Base-by-base conservation (phyloP, 2,329 filamentous ascomycete species). In the Epichloe uncinata region DNA sequence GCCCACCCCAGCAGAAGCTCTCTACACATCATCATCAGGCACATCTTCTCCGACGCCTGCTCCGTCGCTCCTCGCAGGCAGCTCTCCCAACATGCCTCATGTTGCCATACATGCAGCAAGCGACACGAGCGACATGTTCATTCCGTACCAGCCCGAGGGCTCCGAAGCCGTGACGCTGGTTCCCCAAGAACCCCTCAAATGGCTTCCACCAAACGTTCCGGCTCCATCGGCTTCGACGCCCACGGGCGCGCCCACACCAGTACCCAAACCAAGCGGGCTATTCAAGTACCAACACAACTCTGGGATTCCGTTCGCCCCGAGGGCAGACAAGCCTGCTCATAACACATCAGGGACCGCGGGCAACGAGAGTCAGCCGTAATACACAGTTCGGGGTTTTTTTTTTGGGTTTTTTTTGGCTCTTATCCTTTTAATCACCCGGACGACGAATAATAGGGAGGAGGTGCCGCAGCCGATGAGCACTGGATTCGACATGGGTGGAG, bases 121-220 rank as follows among this genome's bases (percentile, higher is more conserved):
- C 22, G 59, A 63, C 41, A 42, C 49, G 3, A 46, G 54, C 2
- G 69, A 74, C 47, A 57, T 73, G 20, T 80, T 80, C 53, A 66
- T 80, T 22, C 69, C 69, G 0, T 79, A 79, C 53, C 73, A 79
- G 52, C 75, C 77, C 0, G 70, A 76, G n/a, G 77, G 76, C 0
- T 72, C 74, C 1, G 53, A 64, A 0, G 67, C 75, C 0, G 59
- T 63, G 4, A 48, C 69, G 1, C 53, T 71, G 15, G 56, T 63
- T 6, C 63, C 63, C 34, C 60, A 66, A 33, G 69, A 71, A 53
- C 62, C 68, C 4, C 61, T 78, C 48, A 69, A 69, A 48, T 79
- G 75, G 75, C 63, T 78, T 22, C 72, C 73, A 13, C 73, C 75
- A 4, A 76, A 74, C 50, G 65, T 61, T 5, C 54, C 63, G 0